These are phyloP conservation scores for Neurospora sp. DNA, from an alignment of 495 filamentous ascomycete genomes.

Conservation along the genomic window DNA sequence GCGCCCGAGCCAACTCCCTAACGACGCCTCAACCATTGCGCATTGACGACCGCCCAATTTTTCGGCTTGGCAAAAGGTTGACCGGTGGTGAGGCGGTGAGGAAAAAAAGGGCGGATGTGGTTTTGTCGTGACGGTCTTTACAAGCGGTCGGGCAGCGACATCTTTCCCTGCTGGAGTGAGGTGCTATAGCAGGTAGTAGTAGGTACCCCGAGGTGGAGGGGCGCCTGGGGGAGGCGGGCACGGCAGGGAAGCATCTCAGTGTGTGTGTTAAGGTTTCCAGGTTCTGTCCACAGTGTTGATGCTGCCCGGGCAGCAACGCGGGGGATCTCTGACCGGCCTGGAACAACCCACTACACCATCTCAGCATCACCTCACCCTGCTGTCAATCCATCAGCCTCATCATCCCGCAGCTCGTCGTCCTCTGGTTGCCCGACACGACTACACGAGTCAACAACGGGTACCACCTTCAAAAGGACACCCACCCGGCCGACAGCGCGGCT, in stretches of 20 bases:
- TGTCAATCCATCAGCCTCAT: not conserved
- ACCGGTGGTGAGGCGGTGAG: constrained; percentile 12
- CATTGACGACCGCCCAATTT: constrained; percentile 5
- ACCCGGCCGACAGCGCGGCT: constrained; percentile 1
- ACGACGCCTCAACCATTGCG: not conserved
- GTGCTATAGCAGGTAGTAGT: not conserved
- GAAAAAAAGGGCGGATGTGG: constrained; percentile 3
- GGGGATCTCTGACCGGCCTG: constrained; percentile 1
- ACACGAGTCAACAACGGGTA: not conserved
- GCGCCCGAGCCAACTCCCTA: constrained; percentile 12
- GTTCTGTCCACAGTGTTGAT: not conserved
- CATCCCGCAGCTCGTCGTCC: constrained; percentile 2
- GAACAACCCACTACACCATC: constrained; percentile 1
- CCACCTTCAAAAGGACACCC: not conserved
- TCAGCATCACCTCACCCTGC: not conserved
- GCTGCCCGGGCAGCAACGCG: constrained; percentile 1
- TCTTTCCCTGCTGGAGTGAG: not conserved
- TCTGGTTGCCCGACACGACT: constrained; percentile 18
- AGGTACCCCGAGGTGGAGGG: not conserved
- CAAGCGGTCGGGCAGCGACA: constrained; percentile 14
- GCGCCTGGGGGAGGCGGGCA: not conserved
- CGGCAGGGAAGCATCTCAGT: not conserved
- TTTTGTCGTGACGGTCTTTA: not conserved
- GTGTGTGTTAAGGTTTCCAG: not conserved
- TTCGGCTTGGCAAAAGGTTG: constrained; percentile 4